Evolutionary conservation across 177 flowering plant species (phyloP).

Genomic region (Vitis hybrid): DNA sequence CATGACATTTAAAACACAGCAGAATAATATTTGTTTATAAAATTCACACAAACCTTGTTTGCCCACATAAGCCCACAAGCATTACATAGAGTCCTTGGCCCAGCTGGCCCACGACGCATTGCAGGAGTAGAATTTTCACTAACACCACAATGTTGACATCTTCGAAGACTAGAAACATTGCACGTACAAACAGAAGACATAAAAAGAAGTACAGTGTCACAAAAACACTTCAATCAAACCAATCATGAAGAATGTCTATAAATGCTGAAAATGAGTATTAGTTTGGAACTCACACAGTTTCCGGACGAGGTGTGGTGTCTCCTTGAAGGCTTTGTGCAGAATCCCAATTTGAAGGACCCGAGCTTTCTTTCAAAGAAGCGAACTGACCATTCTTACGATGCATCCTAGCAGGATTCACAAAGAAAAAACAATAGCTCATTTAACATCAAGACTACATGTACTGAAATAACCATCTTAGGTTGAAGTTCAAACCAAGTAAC

Average conservation of each 20-base stretch:
- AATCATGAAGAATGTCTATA: background rate
- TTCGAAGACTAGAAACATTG: slow-evolving; percentile 22
- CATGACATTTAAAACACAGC: background rate
- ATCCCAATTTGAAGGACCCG: slow-evolving; percentile 44
- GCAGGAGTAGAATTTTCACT: slow-evolving; percentile 71
- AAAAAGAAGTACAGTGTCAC: background rate
- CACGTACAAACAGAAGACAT: background rate
- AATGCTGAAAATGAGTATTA: background rate
- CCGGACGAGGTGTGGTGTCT: slow-evolving; percentile 32
- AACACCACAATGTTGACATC: slow-evolving; percentile 76
- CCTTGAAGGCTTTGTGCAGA: slow-evolving; percentile 39
- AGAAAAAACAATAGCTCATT: background rate
- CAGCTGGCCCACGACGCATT: slow-evolving; percentile 92
- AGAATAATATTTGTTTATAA: background rate
- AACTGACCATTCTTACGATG: slow-evolving; percentile 74
- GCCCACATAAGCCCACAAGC: slow-evolving; percentile 95
- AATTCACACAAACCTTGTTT: slow-evolving; percentile 54
- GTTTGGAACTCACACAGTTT: slow-evolving; percentile 49
- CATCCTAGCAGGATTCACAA: slow-evolving; percentile 39
- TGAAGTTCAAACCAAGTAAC: background rate
- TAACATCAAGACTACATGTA: background rate
- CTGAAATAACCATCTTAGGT: background rate
- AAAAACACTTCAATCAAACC: background rate
- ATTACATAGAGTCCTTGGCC: slow-evolving; percentile 81
- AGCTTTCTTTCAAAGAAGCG: slow-evolving; percentile 45